Base-by-base conservation (phyloP, 257 asterid genomes). In the Capsicum baccatum region DNA sequence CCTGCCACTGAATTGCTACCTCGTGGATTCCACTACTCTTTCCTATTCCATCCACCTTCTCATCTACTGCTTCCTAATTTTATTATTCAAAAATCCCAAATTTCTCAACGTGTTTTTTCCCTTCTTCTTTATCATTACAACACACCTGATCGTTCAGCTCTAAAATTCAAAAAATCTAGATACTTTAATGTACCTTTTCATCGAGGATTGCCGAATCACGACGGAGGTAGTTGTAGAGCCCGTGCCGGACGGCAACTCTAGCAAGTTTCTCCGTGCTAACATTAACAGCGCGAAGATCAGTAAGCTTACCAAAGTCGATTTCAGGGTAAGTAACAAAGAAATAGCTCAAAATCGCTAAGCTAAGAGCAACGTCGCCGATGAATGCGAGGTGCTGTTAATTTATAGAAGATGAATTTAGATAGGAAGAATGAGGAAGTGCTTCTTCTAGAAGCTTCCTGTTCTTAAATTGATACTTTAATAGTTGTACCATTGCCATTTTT, bases 231-330 rank as follows among this genome's bases (percentile, higher is more conserved):
- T 74, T 89, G 73, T 93, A 89, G 5, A 96, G 90, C 3, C 87
- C 86, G 70, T 90, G 94, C 12, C 86, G 89, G 52, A 96, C 97
- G 21, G 97, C 93, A 9, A 90, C 95, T 16, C 98, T 95, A 0
- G 94, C 98, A 42, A 96, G 92, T 79, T 91, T 96, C 91, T 96
- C 98, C 4, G 97, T 94, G 86, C 98, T 90, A 8, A 91, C 78
- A 79, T 96, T 90, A 57, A 94, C 98, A 17, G 98, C 85, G 17
- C 97, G 93, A 3, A 94, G 37, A 60, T 91, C 92, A 4, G 98
- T 60, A 60, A 96, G 94, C 84, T 92, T 88, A 58, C 97, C 98
- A 0, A 86, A 96, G 44, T 89, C 97, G 7, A 86, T 52, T 0
- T 82, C 83, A 0, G 97, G 94, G 85, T 93, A 92, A 7, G 85